Conservation (phyloP, 179 eudicot genomes). For the Spergularia azorica region DNA sequence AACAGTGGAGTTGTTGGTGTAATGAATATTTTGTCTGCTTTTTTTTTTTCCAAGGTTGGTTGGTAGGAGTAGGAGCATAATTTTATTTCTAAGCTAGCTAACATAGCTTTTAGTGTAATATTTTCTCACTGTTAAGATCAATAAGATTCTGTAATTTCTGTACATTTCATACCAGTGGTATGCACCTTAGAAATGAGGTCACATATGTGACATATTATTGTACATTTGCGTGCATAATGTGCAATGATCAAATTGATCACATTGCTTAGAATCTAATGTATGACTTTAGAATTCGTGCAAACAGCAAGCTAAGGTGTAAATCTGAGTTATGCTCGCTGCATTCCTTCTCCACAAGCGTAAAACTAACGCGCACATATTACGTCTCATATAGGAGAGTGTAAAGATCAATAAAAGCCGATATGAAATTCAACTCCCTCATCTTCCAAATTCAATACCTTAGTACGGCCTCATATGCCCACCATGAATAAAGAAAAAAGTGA, state of each 20-base stretch:
- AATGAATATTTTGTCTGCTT: conserved; percentile 36
- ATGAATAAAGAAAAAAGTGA: neutral
- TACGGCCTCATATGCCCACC: neutral
- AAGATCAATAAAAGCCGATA: neutral
- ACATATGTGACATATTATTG: conserved; percentile 2
- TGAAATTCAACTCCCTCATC: neutral
- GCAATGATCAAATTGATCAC: conserved; percentile 3
- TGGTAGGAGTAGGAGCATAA: conserved; percentile 34
- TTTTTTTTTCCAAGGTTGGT: conserved; percentile 29
- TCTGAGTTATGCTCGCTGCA: too few species aligned
- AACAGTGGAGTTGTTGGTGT: conserved; percentile 44
- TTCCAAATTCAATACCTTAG: neutral
- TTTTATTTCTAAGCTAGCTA: neutral
- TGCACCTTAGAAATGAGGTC: neutral
- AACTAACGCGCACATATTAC: too few species aligned
- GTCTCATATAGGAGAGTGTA: neutral
- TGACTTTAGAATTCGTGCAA: neutral
- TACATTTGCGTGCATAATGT: neutral
- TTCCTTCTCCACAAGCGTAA: too few species aligned
- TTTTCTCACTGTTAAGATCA: conserved; percentile 12
- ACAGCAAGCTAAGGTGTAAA: too few species aligned
- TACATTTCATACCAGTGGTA: conserved; percentile 1
- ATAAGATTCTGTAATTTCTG: neutral
- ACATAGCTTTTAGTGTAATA: conserved; percentile 6
- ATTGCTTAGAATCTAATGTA: conserved; percentile 4